A percentile compares a stretch with the other conserved stretches of the same genome.
These are phyloP conservation scores for Hypoxylon rubiginosum DNA, from an alignment of 2,329 filamentous ascomycete genomes.

Conservation along the genomic window DNA sequence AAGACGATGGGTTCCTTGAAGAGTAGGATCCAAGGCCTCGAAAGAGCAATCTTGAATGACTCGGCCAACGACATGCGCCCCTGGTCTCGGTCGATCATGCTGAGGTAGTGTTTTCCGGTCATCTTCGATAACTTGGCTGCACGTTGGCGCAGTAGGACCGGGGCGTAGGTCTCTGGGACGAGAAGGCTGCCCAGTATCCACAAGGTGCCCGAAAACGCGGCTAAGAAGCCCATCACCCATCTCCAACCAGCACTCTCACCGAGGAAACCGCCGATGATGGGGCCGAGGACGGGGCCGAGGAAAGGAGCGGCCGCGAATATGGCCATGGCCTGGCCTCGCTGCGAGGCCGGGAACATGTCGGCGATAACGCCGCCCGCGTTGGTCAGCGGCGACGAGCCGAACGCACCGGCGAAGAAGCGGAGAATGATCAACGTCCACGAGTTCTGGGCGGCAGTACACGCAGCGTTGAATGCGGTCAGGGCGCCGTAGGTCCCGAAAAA, in stretches of 20 bases:
- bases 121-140: conserved; percentile 62
- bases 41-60: conserved; percentile 67
- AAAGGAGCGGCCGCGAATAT: conserved; percentile 75
- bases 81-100: conserved; percentile 58
- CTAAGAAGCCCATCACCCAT: conserved; percentile 75
- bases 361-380: conserved; percentile 67
- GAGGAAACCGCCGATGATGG: conserved; percentile 74
- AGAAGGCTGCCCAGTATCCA: conserved; percentile 63
- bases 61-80: conserved; percentile 57
- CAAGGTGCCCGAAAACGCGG: conserved; percentile 70
- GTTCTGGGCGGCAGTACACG: conserved; percentile 64
- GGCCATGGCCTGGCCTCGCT: conserved; percentile 68
- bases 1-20: conserved; percentile 78
- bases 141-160: conserved; percentile 65
- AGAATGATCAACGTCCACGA: conserved; percentile 69
- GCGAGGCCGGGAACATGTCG: conserved; percentile 63
- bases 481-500: conserved; percentile 64
- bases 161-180: conserved; percentile 71
- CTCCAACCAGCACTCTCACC: conserved; percentile 73
- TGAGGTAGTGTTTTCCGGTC: conserved; percentile 68
- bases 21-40: conserved; percentile 75
- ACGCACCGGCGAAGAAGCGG: conserved; percentile 69
- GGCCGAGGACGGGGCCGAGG: conserved; percentile 71
- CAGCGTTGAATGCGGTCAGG: conserved; percentile 69
- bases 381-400: conserved; percentile 65